These are phyloP conservation scores for Magnolia kwangsiensis DNA, from an alignment of 164 flowering plant genomes.

Conservation along the genomic window DNA sequence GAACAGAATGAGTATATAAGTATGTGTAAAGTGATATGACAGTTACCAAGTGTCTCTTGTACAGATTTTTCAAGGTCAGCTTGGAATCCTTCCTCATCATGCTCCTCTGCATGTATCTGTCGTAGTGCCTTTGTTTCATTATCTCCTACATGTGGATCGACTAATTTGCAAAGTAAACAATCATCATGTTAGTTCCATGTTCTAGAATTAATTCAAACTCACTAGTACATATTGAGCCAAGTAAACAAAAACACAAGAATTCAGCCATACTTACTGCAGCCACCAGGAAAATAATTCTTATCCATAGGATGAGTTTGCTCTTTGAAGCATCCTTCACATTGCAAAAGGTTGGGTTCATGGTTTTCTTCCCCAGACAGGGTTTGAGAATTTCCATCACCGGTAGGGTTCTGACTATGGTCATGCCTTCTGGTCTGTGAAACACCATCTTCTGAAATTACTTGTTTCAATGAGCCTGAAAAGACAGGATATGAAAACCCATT, in stretches of 20 bases:
- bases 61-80: constrained; percentile 90
- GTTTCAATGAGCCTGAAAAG: constrained; percentile 42
- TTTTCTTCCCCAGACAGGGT: constrained; percentile 38
- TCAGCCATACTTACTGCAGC: constrained; percentile 22
- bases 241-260: background rate
- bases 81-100: constrained; percentile 90
- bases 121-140: constrained; percentile 50
- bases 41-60: constrained; percentile 80
- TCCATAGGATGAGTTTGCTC: constrained; percentile 24
- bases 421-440: constrained; percentile 43
- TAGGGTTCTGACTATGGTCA: constrained; percentile 43
- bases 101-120: constrained; percentile 66
- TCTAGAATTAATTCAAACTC: background rate
- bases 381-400: constrained; percentile 45
- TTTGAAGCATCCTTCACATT: constrained; percentile 15
- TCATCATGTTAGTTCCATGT: background rate
- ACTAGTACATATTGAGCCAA: background rate
- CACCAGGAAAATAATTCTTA: constrained; percentile 18
- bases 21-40: too few species aligned
- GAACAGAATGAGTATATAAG: too few species aligned
- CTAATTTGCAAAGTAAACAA: background rate
- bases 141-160: constrained; percentile 23
- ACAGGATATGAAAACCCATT: background rate
- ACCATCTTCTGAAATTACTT: constrained; percentile 33
- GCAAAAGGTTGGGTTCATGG: constrained; percentile 21